Base-by-base conservation (phyloP, 1,284 basidiomycete genomes). In the Puccinia novopanici region DNA sequence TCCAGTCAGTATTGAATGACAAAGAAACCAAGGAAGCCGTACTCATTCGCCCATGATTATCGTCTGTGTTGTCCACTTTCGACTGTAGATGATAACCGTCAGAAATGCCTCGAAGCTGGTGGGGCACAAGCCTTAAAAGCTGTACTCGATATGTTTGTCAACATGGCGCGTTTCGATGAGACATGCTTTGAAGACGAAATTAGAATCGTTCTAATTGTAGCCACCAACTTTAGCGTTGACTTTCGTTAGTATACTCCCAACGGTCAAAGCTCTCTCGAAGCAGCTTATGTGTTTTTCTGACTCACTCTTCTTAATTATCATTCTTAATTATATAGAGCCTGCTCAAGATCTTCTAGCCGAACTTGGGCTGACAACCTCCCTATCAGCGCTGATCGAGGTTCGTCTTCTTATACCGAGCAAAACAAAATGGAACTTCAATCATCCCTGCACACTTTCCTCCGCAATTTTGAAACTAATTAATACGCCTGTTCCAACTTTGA, bases 331-430 rank as follows among this genome's bases (percentile, higher is more conserved):
- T n/a, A n/a, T 42, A 79, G 77, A 52, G 52, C 77, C 77, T 24
- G 77, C 77, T 79, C 67, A 72, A 45, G 45, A 34, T 72, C 67
- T 54, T 71, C 57, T 71, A 48, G 42, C 57, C 59, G 52, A 79
- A 37, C 52, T 55, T 59, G 77, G 77, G 27, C 50, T 71, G 24
- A 72, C 68, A 37, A 19, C 77, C 30, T 57, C 57, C 9, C 10
- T 72, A 30, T 59, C 54, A 55, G 13, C 22, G 10, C 22, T 68
- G 70, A 61, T 59, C 57, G 37, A 71, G 68, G 73, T 75, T 63
- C n/a, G 73, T 59, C 30, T 55, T n/a, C n/a, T n/a, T n/a, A n/a
- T n/a, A n/a, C 27, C 52, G 2, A 37, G 12, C 12, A 10, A 52
- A 37, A 55, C n/a, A n/a, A n/a, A n/a, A n/a, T n/a, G n/a, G 10